Evolutionary conservation across 495 filamentous ascomycete genomes (phyloP).

Genomic region (Neurospora sp.): DNA sequence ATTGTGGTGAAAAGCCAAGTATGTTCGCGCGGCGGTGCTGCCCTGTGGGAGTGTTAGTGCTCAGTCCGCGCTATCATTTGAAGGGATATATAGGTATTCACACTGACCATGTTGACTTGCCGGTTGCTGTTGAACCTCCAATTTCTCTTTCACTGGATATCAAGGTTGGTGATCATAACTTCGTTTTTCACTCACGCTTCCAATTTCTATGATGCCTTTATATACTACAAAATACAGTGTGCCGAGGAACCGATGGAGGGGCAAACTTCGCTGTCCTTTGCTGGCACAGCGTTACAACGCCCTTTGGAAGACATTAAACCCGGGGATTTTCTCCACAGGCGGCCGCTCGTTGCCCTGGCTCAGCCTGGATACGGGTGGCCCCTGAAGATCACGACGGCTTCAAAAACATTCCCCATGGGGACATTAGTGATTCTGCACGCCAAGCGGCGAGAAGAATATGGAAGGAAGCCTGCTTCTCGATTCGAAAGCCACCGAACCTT

Average conservation of each 20-base stretch:
- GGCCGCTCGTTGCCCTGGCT: background rate
- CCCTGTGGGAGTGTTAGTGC: background rate
- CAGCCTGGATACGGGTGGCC: background rate
- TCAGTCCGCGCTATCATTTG: background rate
- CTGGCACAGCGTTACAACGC: background rate
- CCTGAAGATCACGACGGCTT: background rate
- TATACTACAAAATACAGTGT: background rate
- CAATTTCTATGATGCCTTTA: background rate
- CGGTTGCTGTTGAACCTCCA: background rate
- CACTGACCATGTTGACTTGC: background rate
- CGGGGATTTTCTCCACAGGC: background rate
- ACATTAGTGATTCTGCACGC: background rate
- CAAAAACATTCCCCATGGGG: background rate
- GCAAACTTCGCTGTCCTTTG: background rate
- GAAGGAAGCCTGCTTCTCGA: background rate
- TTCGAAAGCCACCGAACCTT: background rate
- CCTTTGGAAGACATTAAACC: background rate
- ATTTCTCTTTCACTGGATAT: too few species aligned
- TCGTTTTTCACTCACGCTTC: background rate
- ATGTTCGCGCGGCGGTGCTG: conserved; percentile 27
- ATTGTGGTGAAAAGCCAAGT: conserved; percentile 46
- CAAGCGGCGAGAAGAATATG: background rate
- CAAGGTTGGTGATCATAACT: background rate
- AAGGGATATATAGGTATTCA: background rate
- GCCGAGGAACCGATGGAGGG: background rate